Evolutionary conservation across 805 yeast species (phyloP), one percentile per base, ranked within the genome.

Genomic region (Kregervanrija fluxuum): DNA sequence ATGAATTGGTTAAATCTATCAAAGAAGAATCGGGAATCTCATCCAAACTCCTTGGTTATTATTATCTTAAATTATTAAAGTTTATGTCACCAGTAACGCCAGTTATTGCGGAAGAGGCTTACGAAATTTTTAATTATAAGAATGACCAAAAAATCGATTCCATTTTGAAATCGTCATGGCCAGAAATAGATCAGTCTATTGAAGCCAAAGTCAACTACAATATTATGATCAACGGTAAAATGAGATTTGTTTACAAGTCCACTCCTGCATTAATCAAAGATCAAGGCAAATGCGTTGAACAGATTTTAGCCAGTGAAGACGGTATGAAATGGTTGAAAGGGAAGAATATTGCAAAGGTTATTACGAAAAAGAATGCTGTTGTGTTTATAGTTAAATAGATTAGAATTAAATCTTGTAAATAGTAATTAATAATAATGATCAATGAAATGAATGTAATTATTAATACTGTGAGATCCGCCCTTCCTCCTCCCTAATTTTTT

Each of bases 81-180:
- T 60, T 78, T 6, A 73, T 85, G 64, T 71, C 91, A 3, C 96
- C 97, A 0, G 84, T 90, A 0, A 75, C 85, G 0, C 98, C 99
- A 1, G 74, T 82, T 5, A 72, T 79, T 8, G 77, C 87, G 0
- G 98, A 91, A 54, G 98, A 91, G 61, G 72, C 85, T 17, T 81
- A 91, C 80, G 87, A 82, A 47, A 51, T 58, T 2, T 54, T 80
- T 2, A 61, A 64, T 28, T 41, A 46, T 2, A 48, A 55, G 2
- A 49, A 52, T 14, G 58, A 59, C 6, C 42, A 42, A 12, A 37
- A 45, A 50, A 36, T 42, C 1, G 53, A 56, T 3, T 72, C 88
- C 0, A 70, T 87, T 9, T 74, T 81, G 53, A 54, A 59, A 4
- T 68, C 79, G 46, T 61, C 57, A n/a, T 91, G 90, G 85, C 98